Percentiles rank a stretch among this genome's conserved stretches.
Conservation (phyloP, 148 eudicot genomes). For the Dysphania ambrosioides region DNA sequence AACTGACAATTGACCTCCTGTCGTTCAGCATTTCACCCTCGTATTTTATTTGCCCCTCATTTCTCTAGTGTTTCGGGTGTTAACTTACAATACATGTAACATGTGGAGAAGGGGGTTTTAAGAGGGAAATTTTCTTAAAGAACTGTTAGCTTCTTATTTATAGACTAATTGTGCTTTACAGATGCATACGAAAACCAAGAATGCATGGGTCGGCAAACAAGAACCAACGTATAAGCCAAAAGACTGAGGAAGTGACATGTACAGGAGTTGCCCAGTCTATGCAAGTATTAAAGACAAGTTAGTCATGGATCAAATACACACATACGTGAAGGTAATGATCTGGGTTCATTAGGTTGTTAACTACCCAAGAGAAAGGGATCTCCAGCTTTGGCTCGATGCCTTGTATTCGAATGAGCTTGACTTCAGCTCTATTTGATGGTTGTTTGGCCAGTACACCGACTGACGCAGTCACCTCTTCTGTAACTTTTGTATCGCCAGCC, state of each 20-base stretch:
- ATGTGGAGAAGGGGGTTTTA: no score
- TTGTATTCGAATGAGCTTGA: conserved; percentile 79
- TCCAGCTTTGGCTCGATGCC: conserved; percentile 73
- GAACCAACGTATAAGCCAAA: conserved; percentile 1
- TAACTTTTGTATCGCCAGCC: conserved; percentile 21
- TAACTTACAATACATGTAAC: no score
- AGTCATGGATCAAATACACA: conserved; percentile 45
- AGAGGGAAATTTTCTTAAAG: background rate
- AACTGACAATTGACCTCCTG: no score
- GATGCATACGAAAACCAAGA: background rate
- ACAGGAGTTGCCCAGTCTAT: background rate
- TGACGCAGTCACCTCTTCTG: conserved; percentile 35
- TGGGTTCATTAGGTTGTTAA: conserved; percentile 87
- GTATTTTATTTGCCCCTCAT: no score
- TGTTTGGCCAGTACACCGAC: conserved; percentile 17
- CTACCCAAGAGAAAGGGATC: conserved; percentile 87
- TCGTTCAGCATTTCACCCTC: no score
- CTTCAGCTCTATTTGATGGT: conserved; percentile 30
- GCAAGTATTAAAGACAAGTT: conserved; percentile 10
- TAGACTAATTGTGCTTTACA: conserved; percentile 17
- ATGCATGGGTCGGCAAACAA: background rate
- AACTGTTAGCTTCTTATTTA: conserved; percentile 10
- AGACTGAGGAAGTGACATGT: conserved; percentile 3
- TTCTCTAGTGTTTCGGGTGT: no score
- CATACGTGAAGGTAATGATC: conserved; percentile 80